Base-by-base conservation (phyloP, 2,329 filamentous ascomycete species). In the Corinectria fuckeliana region DNA sequence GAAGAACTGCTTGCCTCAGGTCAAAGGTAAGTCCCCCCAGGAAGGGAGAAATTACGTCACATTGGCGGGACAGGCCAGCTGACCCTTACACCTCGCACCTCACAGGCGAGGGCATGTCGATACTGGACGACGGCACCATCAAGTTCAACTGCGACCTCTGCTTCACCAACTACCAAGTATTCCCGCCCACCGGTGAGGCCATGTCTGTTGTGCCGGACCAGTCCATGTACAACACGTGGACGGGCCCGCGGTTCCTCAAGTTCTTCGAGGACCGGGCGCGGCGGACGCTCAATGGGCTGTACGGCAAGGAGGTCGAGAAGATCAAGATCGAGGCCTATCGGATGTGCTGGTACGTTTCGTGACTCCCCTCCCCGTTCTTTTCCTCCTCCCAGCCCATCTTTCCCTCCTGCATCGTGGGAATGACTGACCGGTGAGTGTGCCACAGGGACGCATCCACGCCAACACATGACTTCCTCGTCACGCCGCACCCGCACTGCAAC, bases 81-180 rank as follows among this genome's bases (percentile, higher is more conserved):
- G 48, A 47, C 53, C 54, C 57, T 64, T 63, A 23, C 39, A 23
- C 6, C 36, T 26, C 39, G 34, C 25, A 8, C 36, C 2, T 32
- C 11, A 10, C 63, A 78, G 76, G 77, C 20, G 77, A 79, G 65
- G 75, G 76, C 49, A 78, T 79, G 76, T 78, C 76, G 7, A 78
- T 78, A 13, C 81, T 82, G 8, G 63, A 71, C 3, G 75, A 81
- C 28, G 80, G 82, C 1, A 75, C 82, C 2, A 77, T 89, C 58
- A 89, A 89, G 70, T 86, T 87, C 75, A 88, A 86, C 58, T 85
- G 85, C 67, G 79, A 86, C 49, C 78, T 81, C 18, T 85, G 84
- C 54, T 84, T 88, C 67, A 84, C 80, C 38, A 87, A 88, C 68
- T 82, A 78, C 6, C 70, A 79, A 21, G 74, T 73, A 0, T 78